Conservation (phyloP, 768 basidiomycete genomes). For the Phaffia australis region DNA sequence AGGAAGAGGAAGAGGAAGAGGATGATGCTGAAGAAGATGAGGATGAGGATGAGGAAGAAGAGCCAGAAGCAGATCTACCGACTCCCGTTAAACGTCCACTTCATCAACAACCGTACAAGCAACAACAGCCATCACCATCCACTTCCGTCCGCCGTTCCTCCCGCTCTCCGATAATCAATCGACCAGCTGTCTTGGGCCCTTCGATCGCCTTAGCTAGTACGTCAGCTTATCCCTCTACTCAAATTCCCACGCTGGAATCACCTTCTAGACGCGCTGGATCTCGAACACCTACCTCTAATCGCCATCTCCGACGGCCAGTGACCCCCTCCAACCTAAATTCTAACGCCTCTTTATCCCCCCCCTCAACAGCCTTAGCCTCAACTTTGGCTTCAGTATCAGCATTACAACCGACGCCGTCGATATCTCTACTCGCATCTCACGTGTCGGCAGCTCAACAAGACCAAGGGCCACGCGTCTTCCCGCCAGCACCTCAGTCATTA, state of each 20-base stretch:
- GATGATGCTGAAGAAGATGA: constrained; percentile 27
- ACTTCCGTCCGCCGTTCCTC: neutral
- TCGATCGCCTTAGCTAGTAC: no score
- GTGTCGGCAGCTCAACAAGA: constrained; percentile 7
- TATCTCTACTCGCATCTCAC: no score
- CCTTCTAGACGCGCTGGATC: neutral
- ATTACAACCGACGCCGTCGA: neutral
- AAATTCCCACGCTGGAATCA: constrained; percentile 12
- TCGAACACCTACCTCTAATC: neutral
- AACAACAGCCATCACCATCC: constrained; percentile 1
- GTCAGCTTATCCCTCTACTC: neutral
- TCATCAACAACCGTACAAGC: neutral
- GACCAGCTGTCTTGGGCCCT: constrained; percentile 3
- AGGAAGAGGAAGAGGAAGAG: constrained; percentile 25
- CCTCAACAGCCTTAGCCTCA: neutral
- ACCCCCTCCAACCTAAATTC: no score
- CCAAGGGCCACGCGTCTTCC: constrained; percentile 14
- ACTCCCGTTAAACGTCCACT: neutral
- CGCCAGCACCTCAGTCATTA: constrained; percentile 4
- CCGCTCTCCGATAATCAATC: no score
- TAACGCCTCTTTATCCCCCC: no score
- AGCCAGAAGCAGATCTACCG: constrained; percentile 23
- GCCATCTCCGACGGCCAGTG: no score
- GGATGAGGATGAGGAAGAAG: constrained; percentile 27
- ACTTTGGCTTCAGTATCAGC: neutral